Evolutionary conservation across 805 yeast genomes (phyloP).

Genomic region (Kodamaea jinghongensis): DNA sequence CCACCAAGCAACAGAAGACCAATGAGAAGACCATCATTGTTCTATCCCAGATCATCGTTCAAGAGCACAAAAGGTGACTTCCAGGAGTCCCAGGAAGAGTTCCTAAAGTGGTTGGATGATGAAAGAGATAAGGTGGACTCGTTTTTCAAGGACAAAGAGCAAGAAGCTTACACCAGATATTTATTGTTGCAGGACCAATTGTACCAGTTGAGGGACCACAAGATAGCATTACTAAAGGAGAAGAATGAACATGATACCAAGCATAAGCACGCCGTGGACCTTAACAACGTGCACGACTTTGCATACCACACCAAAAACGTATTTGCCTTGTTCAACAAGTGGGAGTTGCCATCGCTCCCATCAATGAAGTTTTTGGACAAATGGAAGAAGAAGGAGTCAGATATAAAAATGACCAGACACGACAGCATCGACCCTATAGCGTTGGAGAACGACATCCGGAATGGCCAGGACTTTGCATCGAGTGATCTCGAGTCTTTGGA

Average conservation of each 20-base stretch:
- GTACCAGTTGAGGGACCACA: slow-evolving; percentile 58
- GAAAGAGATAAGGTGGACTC: slow-evolving; percentile 58
- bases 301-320: slow-evolving; percentile 28
- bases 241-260: slow-evolving; percentile 9
- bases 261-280: slow-evolving; percentile 13
- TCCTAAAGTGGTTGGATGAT: slow-evolving; percentile 63
- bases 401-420: slow-evolving; percentile 4
- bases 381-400: slow-evolving; percentile 2
- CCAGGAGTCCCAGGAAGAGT: slow-evolving; percentile 30
- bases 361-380: slow-evolving; percentile 27
- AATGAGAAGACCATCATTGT: slow-evolving; percentile 20
- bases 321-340: slow-evolving; percentile 23
- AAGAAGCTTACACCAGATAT: slow-evolving; percentile 57
- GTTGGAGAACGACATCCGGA: slow-evolving; percentile 39
- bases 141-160: slow-evolving; percentile 62
- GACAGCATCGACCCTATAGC: slow-evolving; percentile 11
- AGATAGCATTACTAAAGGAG: slow-evolving; percentile 15
- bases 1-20: slow-evolving; percentile 9
- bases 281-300: slow-evolving; percentile 26
- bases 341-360: slow-evolving; percentile 44
- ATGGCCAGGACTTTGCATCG: slow-evolving; percentile 21
- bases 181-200: slow-evolving; percentile 67
- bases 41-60: slow-evolving; percentile 20
- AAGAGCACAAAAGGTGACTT: slow-evolving; percentile 20
- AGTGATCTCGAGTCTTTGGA: slow-evolving; percentile 5